Conservation (phyloP, 2,329 filamentous ascomycete genomes). For the Teratosphaeria destructans region DNA sequence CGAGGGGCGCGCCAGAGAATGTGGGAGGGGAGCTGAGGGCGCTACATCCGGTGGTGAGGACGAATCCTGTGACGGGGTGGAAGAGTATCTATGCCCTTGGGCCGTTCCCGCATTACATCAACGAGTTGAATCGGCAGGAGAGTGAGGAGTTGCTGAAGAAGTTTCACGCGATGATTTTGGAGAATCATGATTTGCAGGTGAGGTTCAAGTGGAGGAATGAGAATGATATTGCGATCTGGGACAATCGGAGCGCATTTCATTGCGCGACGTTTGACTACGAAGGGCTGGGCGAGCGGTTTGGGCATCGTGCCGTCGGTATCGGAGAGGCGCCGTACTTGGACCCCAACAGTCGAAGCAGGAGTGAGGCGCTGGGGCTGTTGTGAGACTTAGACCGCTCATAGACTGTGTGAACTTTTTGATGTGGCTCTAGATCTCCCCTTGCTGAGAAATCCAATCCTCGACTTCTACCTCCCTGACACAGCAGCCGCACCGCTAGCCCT, state of each 20-base stretch:
- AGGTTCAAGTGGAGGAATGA: constrained; percentile 52
- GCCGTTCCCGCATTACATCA: constrained; percentile 19
- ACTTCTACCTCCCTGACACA: background rate
- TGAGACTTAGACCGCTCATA: background rate
- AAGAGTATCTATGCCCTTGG: constrained; percentile 45
- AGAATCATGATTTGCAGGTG: constrained; percentile 58
- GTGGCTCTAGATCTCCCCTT: background rate
- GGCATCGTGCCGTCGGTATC: constrained; percentile 45
- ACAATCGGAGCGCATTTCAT: constrained; percentile 51
- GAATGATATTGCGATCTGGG: constrained; percentile 51
- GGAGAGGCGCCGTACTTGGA: constrained; percentile 48
- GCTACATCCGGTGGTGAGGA: constrained; percentile 45
- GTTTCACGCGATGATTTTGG: constrained; percentile 41
- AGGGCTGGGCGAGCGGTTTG: constrained; percentile 40
- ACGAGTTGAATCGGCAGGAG: constrained; percentile 35
- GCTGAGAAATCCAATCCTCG: background rate
- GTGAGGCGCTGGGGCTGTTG: constrained; percentile 3
- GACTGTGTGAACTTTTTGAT: background rate
- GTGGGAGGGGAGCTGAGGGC: constrained; percentile 41
- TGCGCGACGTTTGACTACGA: constrained; percentile 54
- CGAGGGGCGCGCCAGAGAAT: constrained; percentile 36
- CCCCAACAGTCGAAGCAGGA: constrained; percentile 37
- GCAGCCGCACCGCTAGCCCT: constrained; percentile 65
- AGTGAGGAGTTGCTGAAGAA: constrained; percentile 32
- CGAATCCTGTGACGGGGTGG: constrained; percentile 56